Evolutionary conservation across 1,284 basidiomycete genomes (phyloP).

Genomic region (Ceratobasidium sp.): DNA sequence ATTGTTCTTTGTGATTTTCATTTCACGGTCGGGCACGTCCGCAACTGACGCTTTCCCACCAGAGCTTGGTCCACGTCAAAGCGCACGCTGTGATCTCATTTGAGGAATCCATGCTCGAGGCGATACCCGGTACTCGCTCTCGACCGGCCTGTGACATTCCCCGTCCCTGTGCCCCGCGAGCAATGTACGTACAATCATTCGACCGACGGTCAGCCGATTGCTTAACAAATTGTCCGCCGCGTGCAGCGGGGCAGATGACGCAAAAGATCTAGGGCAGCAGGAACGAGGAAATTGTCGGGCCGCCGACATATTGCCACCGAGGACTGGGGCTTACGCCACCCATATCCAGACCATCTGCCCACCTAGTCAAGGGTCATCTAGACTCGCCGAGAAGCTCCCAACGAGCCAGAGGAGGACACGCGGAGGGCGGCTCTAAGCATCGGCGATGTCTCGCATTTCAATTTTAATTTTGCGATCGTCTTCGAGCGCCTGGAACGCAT

Average conservation of each 20-base stretch:
- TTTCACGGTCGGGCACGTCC: neutral
- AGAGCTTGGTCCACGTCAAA: slow-evolving; percentile 9
- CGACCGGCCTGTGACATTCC: neutral
- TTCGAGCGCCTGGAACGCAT: slow-evolving; percentile 4
- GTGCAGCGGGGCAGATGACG: neutral
- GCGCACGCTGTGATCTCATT: neutral
- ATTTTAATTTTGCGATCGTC: slow-evolving; percentile 29
- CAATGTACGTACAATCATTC: slow-evolving; percentile 6
- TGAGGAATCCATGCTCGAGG: neutral
- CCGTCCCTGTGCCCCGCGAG: neutral
- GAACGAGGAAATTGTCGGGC: neutral
- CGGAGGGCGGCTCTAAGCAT: slow-evolving; percentile 29
- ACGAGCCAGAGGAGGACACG: neutral
- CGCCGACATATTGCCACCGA: slow-evolving; percentile 1
- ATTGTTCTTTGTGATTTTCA: neutral
- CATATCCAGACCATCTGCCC: neutral
- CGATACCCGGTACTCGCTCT: neutral
- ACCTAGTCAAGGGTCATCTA: neutral
- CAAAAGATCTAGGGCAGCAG: neutral
- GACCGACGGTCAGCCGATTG: slow-evolving; percentile 2
- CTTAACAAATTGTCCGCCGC: neutral
- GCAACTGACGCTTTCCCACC: slow-evolving; percentile 9
- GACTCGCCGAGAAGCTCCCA: slow-evolving; percentile 4
- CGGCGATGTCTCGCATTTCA: slow-evolving; percentile 41
- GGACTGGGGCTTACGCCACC: slow-evolving; percentile 5